Base-by-base conservation (phyloP, 768 basidiomycete species). In the Auricularia heimuer region DNA sequence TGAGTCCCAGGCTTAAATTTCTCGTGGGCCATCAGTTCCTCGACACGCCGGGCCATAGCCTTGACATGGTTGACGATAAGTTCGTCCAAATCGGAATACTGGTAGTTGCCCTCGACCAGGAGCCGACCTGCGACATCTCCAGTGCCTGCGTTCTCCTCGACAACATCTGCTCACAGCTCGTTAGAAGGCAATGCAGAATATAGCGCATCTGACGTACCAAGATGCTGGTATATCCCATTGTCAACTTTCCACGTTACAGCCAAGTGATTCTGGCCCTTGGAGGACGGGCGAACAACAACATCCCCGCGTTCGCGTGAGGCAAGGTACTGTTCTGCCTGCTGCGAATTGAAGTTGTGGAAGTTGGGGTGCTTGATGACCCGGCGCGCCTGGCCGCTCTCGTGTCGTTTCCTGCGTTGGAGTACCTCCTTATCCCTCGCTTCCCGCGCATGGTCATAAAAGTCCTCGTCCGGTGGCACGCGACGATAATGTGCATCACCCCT, bases 171-270 rank as follows among this genome's bases (percentile, higher is more conserved):
- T 29, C 29, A 29, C 29, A 29, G 29, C 29, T 29, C 29, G 29
- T 29, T 29, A 29, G 29, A 29, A 29, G 29, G 29, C 29, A 29
- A 29, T 58, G 44, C 21, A 12, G 21, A 64, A 47, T 51, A 56
- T 14, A 64, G 36, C 39, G 39, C 47, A 63, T 44, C 47, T 1
- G 39, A 71, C 88, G 62, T 71, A 94, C 94, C 94, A 65, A 99
- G 90, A 72, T 99, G 97, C 72, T 98, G 97, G 75, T 91, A 98
- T 34, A 99, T 78, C 66, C 88, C 91, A 65, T 97, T 90, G 68
- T 95, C 96, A 2, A 99, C 94, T 77, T 98, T 99, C 97, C 97
- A 99, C 0, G 97, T 99, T 10, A 99, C 90, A 54, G 96, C 96
- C 44, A 99, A 80, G 77, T 98, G 97, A 70, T 97, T 85, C 44